These are phyloP conservation scores for Sporisorium exsertum DNA, from an alignment of 1,284 basidiomycete species.

Conservation along the genomic window DNA sequence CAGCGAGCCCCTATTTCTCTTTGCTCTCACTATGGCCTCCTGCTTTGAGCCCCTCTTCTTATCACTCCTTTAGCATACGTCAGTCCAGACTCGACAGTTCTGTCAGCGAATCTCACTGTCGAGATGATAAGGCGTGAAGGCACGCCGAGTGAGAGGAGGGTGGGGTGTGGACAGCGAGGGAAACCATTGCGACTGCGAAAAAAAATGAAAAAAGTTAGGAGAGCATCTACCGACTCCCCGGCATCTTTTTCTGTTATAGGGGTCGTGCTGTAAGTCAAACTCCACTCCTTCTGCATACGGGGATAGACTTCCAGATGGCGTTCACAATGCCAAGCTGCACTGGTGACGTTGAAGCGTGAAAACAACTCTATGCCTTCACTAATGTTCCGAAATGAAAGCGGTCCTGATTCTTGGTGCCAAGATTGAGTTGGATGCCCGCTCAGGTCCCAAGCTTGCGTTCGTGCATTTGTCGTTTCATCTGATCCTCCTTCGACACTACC, in stretches of 20 bases:
- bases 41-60: not conserved
- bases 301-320: not conserved
- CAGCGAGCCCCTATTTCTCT: conserved; percentile 15
- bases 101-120: no score
- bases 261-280: not conserved
- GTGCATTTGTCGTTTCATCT: no score
- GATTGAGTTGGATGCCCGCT: no score
- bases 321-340: not conserved
- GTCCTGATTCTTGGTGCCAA: no score
- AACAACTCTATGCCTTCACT: no score
- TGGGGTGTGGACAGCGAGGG: not conserved
- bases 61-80: not conserved
- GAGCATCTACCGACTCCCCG: conserved; percentile 15
- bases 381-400: no score
- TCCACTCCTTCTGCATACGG: not conserved
- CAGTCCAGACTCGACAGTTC: not conserved
- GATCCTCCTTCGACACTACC: not conserved
- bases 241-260: conserved; percentile 5
- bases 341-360: not conserved
- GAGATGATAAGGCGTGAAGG: not conserved
- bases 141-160: not conserved
- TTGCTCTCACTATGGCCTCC: not conserved
- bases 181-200: not conserved
- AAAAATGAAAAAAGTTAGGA: conserved; percentile 6
- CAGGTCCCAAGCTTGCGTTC: no score